Conservation (phyloP, 805 yeast genomes). For the Hyphopichia homilentoma region DNA sequence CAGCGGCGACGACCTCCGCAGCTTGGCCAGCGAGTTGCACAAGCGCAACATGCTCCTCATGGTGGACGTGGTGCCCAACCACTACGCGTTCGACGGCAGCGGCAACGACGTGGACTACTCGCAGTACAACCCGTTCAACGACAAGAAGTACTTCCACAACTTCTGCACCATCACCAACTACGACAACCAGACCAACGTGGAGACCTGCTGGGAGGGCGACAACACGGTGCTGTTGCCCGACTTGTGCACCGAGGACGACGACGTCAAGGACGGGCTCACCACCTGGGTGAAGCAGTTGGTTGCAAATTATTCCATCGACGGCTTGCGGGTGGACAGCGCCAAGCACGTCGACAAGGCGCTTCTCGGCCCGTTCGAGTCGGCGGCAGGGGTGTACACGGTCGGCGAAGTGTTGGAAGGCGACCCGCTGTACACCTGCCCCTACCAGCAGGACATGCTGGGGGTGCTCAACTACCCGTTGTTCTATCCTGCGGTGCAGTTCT, state of each 20-base stretch:
- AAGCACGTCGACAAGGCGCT: not conserved
- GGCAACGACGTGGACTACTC: conserved; percentile 1
- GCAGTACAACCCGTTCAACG: not conserved
- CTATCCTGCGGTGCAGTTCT: not conserved
- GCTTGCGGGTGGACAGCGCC: conserved; percentile 1
- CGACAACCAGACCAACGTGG: not conserved
- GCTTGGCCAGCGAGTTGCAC: conserved; percentile 1
- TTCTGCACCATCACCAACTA: conserved; percentile 1
- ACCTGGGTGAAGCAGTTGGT: not conserved
- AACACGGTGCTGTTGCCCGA: conserved; percentile 1
- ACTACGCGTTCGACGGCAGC: not conserved
- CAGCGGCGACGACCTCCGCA: not conserved
- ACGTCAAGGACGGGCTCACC: not conserved
- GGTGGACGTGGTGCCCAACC: conserved; percentile 3
- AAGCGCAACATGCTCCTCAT: not conserved
- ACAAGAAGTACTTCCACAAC: conserved; percentile 1
- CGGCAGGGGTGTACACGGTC: not conserved
- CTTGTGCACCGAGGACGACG: not conserved
- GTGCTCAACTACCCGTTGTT: conserved; percentile 1
- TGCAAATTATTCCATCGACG: conserved; percentile 1
- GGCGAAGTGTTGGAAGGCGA: conserved; percentile 1
- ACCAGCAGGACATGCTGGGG: conserved; percentile 1
- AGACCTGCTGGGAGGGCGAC: conserved; percentile 2
- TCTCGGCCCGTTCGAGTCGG: not conserved
- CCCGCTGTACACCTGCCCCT: conserved; percentile 1